Evolutionary conservation across 306 rosid species (phyloP).

Genomic region (Prunus salicina): DNA sequence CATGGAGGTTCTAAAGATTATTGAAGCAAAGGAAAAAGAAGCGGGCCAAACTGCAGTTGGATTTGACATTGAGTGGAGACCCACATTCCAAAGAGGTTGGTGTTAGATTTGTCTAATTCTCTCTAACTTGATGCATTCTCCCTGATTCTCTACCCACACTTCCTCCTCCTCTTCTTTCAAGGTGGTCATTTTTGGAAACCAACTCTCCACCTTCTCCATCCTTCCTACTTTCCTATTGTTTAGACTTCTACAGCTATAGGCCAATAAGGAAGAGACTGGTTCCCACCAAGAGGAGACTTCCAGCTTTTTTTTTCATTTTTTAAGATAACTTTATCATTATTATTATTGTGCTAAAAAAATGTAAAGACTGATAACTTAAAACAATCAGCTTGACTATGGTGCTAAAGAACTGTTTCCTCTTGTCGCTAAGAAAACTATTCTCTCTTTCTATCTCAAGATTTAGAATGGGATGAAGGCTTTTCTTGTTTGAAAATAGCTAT

Average conservation of each 20-base stretch:
- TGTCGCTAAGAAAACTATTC: neutral
- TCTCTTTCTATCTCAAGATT: neutral
- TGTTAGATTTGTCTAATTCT: neutral
- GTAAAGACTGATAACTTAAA: neutral
- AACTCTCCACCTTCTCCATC: neutral
- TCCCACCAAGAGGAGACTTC: neutral
- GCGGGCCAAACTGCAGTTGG: constrained; percentile 47
- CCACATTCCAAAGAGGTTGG: constrained; percentile 63
- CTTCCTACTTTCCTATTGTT: neutral
- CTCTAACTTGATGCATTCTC: too few relatives aligned
- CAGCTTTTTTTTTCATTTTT: neutral
- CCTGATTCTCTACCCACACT: neutral
- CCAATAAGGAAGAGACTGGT: neutral
- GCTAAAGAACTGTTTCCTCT: neutral
- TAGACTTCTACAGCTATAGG: neutral
- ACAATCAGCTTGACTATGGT: neutral
- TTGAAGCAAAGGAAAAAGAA: constrained; percentile 36
- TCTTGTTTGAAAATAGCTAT: too few relatives aligned
- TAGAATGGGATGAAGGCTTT: too few relatives aligned
- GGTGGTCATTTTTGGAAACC: neutral
- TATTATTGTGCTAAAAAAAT: too few relatives aligned
- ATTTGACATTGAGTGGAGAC: constrained; percentile 85
- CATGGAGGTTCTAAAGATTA: constrained; percentile 28
- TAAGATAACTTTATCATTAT: too few relatives aligned
- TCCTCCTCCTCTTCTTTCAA: neutral